phyloP scores from a whole-genome alignment of 768 basidiomycete species.

The Kondoa subrosea region DNA sequence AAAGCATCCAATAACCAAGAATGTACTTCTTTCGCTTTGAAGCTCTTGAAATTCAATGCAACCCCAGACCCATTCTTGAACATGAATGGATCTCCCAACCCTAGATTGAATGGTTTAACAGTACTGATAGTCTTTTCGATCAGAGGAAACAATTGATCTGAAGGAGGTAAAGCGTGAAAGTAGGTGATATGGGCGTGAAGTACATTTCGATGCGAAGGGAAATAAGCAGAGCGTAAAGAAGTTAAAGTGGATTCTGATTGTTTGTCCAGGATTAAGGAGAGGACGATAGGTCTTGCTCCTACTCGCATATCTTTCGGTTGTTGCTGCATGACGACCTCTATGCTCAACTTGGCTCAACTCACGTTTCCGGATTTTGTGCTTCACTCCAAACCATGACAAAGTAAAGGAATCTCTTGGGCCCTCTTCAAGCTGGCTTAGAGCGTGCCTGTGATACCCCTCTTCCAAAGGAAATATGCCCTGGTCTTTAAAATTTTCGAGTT shows the following conservation, averaged over 20 bases:
- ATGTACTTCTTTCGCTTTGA: background rate
- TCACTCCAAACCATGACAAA: too few relatives aligned
- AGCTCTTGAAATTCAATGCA: background rate
- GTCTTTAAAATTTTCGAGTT: too few relatives aligned
- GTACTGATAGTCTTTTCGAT: background rate
- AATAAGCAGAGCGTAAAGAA: background rate
- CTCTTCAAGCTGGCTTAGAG: too few relatives aligned
- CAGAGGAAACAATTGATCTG: background rate
- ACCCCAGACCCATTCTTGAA: background rate
- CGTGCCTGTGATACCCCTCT: too few relatives aligned
- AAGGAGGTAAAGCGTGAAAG: background rate
- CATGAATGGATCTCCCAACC: background rate
- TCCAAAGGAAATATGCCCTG: too few relatives aligned
- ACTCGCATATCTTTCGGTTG: too few relatives aligned
- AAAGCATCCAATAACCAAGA: background rate
- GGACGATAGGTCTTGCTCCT: background rate
- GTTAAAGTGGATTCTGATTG: background rate
- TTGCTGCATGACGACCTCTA: too few relatives aligned
- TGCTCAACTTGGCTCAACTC: too few relatives aligned
- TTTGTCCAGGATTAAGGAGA: background rate
- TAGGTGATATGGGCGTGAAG: background rate
- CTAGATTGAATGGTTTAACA: background rate
- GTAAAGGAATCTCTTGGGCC: too few relatives aligned
- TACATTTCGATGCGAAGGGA: background rate
- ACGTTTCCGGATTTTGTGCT: too few relatives aligned